These are phyloP conservation scores for Dimargaris verticillata DNA, from an alignment of 192 early-diverging fungal genomes.

Conservation along the genomic window DNA sequence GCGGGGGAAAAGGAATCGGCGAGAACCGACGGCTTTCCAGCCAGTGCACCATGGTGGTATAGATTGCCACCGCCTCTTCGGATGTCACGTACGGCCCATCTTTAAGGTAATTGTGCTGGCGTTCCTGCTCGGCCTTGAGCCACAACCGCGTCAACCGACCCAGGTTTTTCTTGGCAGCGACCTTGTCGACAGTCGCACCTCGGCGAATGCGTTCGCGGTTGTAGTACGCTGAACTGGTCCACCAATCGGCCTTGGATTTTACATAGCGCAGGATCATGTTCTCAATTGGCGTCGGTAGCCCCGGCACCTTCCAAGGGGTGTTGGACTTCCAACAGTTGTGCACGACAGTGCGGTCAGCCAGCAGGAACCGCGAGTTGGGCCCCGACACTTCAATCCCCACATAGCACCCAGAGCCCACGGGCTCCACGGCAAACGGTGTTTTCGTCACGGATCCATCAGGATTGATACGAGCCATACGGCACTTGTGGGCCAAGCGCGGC, in stretches of 20 bases:
- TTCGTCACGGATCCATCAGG: not conserved
- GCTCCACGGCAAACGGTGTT: not conserved
- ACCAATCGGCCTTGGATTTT: slow-evolving; percentile 99
- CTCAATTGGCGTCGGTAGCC: slow-evolving; percentile 91
- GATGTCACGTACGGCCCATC: slow-evolving; percentile 96
- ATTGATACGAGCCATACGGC: not conserved
- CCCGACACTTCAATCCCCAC: slow-evolving; percentile 18
- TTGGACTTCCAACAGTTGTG: slow-evolving; percentile 87
- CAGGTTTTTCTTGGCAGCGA: slow-evolving; percentile 95
- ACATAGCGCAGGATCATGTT: slow-evolving; percentile 99
- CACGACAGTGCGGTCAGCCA: slow-evolving; percentile 19
- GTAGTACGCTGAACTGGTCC: slow-evolving; percentile 95
- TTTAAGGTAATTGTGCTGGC: slow-evolving; percentile 97
- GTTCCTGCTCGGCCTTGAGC: slow-evolving; percentile 98
- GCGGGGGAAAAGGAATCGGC: slow-evolving; percentile 96
- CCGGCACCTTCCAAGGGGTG: slow-evolving; percentile 98
- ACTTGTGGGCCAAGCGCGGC: not conserved
- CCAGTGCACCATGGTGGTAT: slow-evolving; percentile 95
- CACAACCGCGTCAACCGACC: slow-evolving; percentile 94
- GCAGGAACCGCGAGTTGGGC: slow-evolving; percentile 16
- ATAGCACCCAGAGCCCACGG: slow-evolving; percentile 10
- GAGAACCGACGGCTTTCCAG: slow-evolving; percentile 93
- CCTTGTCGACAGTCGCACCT: slow-evolving; percentile 98
- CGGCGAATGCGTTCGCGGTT: slow-evolving; percentile 97
- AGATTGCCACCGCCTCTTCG: slow-evolving; percentile 96